phyloP scores from a whole-genome alignment of 2,329 filamentous ascomycete genomes.

The Ascochyta koolunga region DNA sequence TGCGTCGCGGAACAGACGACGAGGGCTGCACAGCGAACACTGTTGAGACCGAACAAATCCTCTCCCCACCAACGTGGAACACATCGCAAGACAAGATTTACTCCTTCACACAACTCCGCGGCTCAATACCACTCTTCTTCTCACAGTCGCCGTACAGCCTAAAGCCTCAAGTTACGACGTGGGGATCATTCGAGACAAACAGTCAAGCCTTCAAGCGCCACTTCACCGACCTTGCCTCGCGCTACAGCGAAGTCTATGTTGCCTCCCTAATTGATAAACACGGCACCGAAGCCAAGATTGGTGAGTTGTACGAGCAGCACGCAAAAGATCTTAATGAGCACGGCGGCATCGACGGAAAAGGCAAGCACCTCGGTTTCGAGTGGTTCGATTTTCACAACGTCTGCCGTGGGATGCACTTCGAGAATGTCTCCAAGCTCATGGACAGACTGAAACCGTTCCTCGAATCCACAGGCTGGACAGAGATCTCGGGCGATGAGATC shows the following conservation, averaged over 20 bases:
- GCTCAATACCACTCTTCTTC: conserved; percentile 93
- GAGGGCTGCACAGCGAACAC: conserved; percentile 86
- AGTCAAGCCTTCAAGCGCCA: conserved; percentile 78
- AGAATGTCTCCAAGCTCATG: conserved; percentile 85
- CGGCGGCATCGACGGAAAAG: conserved; percentile 57
- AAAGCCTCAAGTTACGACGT: conserved; percentile 81
- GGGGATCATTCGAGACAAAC: conserved; percentile 81
- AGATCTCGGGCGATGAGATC: conserved; percentile 55
- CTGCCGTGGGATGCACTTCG: conserved; percentile 96
- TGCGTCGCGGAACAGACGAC: conserved; percentile 89
- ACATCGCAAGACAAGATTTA: conserved; percentile 65
- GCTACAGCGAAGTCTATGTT: conserved; percentile 78
- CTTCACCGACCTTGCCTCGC: conserved; percentile 70
- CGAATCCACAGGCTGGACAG: conserved; percentile 73
- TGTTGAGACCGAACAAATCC: conserved; percentile 93
- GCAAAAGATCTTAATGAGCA: conserved; percentile 69
- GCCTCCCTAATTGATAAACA: conserved; percentile 90
- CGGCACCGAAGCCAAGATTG: conserved; percentile 79
- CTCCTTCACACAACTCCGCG: conserved; percentile 86
- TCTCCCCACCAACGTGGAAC: conserved; percentile 74
- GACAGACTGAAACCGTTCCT: conserved; percentile 71
- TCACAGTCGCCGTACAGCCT: conserved; percentile 93
- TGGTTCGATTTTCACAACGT: conserved; percentile 98
- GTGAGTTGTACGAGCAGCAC: conserved; percentile 75
- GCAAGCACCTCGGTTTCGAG: conserved; percentile 70